A percentile compares a stretch with the other conserved stretches of the same genome.
Evolutionary conservation across 805 yeast genomes (phyloP).

Genomic region (Nakazawaea pomicola): DNA sequence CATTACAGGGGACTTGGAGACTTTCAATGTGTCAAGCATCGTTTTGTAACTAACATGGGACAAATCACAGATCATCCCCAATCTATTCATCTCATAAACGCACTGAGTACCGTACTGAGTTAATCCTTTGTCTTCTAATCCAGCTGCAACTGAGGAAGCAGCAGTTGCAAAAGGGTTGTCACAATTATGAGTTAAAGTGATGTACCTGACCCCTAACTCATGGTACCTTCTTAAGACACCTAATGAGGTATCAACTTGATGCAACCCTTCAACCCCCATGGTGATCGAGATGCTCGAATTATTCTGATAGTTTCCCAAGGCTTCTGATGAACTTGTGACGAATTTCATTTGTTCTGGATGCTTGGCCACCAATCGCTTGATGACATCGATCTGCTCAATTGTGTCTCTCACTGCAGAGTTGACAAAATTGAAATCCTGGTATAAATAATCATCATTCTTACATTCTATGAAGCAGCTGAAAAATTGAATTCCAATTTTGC

Average conservation of each 20-base stretch:
- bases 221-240: conserved; percentile 36
- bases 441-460: conserved; percentile 29
- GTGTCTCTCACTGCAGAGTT: conserved; percentile 46
- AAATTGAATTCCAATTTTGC: conserved; percentile 45
- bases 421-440: conserved; percentile 39
- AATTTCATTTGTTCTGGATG: conserved; percentile 34
- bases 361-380: conserved; percentile 36
- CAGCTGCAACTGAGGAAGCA: conserved; percentile 35
- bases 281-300: conserved; percentile 31
- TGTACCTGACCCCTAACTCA: conserved; percentile 40
- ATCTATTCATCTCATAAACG: conserved; percentile 40
- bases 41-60: conserved; percentile 44
- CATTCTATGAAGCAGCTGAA: conserved; percentile 43
- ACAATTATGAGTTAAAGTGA: conserved; percentile 42
- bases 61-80: conserved; percentile 46
- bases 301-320: conserved; percentile 27
- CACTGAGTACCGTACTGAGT: conserved; percentile 35
- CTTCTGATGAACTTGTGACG: conserved; percentile 37
- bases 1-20: conserved; percentile 36
- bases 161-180: conserved; percentile 46
- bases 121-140: conserved; percentile 35
- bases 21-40: conserved; percentile 35
- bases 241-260: conserved; percentile 36
- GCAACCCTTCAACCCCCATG: conserved; percentile 44
- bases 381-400: conserved; percentile 48